Conservation (phyloP, 768 basidiomycete genomes). For the Leccinum sublutescens region DNA sequence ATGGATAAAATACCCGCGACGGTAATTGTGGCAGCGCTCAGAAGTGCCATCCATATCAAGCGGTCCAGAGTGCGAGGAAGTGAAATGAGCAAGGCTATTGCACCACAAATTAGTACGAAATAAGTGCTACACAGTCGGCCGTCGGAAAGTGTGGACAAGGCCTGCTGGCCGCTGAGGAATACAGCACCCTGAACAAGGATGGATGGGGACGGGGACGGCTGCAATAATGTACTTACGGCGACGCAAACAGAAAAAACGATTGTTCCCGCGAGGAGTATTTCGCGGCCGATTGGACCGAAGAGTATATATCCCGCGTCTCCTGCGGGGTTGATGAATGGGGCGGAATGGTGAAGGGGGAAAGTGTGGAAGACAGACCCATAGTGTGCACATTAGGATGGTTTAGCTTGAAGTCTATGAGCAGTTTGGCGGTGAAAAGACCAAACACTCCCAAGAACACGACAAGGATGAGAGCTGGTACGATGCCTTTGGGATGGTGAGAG, state of each 20-base stretch:
- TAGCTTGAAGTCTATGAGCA: conserved; percentile 36
- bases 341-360: background rate
- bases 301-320: conserved; percentile 6
- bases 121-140: conserved; percentile 47
- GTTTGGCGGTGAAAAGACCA: conserved; percentile 35
- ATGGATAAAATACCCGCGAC: conserved; percentile 49
- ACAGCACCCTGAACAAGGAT: background rate
- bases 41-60: conserved; percentile 42
- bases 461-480: conserved; percentile 8
- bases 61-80: conserved; percentile 26
- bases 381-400: conserved; percentile 54
- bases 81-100: conserved; percentile 7
- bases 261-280: conserved; percentile 3
- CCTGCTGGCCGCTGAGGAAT: conserved; percentile 51
- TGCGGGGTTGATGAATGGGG: background rate
- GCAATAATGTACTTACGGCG: background rate
- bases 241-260: conserved; percentile 1
- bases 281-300: conserved; percentile 4
- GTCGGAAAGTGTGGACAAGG: conserved; percentile 47
- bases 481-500: conserved; percentile 5
- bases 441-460: conserved; percentile 2
- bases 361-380: conserved; percentile 38
- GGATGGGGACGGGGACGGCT: background rate
- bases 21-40: conserved; percentile 42
- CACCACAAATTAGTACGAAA: conserved; percentile 46